Conservation (phyloP, 2,329 filamentous ascomycete genomes). For the Fusarium duplospermum region DNA sequence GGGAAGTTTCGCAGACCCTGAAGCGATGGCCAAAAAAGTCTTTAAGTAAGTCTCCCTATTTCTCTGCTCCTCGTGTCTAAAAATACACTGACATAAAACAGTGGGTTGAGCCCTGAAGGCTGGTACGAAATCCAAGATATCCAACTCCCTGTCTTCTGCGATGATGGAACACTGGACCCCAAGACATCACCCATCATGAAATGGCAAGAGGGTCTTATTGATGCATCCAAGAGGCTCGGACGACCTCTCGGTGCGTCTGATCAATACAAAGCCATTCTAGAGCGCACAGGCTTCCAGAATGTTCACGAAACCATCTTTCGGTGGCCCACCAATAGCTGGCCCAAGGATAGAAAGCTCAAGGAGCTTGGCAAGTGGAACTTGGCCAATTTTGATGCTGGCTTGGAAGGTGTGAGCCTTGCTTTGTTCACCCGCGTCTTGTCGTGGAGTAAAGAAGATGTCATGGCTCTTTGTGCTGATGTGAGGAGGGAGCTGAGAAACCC, state of each 20-base stretch:
- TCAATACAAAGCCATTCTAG: slow-evolving; percentile 3
- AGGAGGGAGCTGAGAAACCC: slow-evolving; percentile 18
- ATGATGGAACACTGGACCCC: slow-evolving; percentile 8
- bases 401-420: slow-evolving; percentile 4
- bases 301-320: not conserved
- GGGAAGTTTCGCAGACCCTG: slow-evolving; percentile 6
- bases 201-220: slow-evolving; percentile 20
- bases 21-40: slow-evolving; percentile 7
- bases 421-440: slow-evolving; percentile 23
- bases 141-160: slow-evolving; percentile 22
- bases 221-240: slow-evolving; percentile 10
- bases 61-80: fast-evolving
- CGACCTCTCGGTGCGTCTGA: slow-evolving; percentile 6
- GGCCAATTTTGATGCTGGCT: slow-evolving; percentile 16
- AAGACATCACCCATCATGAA: slow-evolving; percentile 3
- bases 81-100: not conserved
- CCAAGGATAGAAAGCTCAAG: slow-evolving; percentile 24
- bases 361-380: slow-evolving; percentile 19
- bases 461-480: slow-evolving; percentile 15
- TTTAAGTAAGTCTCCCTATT: not conserved
- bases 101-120: slow-evolving; percentile 6
- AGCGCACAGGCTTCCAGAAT: slow-evolving; percentile 1
- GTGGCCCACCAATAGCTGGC: slow-evolving; percentile 26
- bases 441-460: slow-evolving; percentile 16
- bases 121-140: slow-evolving; percentile 34